Percentiles rank a stretch among this genome's conserved stretches.
Evolutionary conservation across 495 filamentous ascomycete species (phyloP).

Genomic region (Penicillium robsamsonii): DNA sequence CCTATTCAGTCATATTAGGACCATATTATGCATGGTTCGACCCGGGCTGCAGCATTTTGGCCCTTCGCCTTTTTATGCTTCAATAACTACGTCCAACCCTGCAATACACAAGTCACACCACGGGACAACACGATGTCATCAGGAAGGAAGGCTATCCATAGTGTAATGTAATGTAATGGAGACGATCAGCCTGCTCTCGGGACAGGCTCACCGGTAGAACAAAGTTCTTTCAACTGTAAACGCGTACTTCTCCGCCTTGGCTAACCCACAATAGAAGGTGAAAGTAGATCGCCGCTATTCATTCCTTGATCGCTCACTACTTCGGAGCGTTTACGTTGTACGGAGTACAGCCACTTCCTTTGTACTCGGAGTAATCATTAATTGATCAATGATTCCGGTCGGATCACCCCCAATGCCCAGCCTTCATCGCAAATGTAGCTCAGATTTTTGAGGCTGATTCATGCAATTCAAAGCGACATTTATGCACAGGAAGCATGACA

Average conservation of each 20-base stretch:
- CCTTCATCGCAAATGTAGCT: constrained; percentile 1
- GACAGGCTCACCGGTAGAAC: constrained; percentile 5
- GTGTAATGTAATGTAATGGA: background rate
- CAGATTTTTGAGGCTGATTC: constrained; percentile 7
- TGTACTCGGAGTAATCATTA: background rate
- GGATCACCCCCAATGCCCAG: background rate
- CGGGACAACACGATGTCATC: background rate
- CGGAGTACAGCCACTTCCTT: background rate
- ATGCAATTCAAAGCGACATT: background rate
- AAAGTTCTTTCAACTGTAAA: background rate
- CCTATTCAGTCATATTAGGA: background rate
- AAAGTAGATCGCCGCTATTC: background rate
- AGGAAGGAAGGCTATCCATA: background rate
- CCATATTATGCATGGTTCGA: background rate
- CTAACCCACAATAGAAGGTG: constrained; percentile 4
- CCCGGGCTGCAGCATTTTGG: background rate
- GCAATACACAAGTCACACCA: background rate
- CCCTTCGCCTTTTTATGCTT: background rate
- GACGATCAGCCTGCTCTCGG: background rate
- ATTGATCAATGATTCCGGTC: background rate
- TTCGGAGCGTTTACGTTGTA: background rate
- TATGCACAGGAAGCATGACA: background rate
- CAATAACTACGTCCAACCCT: background rate
- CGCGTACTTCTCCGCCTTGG: background rate
- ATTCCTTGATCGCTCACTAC: background rate